These are phyloP conservation scores for Strobilomyces echinocephalus DNA, from an alignment of 768 basidiomycete genomes.

Conservation along the genomic window DNA sequence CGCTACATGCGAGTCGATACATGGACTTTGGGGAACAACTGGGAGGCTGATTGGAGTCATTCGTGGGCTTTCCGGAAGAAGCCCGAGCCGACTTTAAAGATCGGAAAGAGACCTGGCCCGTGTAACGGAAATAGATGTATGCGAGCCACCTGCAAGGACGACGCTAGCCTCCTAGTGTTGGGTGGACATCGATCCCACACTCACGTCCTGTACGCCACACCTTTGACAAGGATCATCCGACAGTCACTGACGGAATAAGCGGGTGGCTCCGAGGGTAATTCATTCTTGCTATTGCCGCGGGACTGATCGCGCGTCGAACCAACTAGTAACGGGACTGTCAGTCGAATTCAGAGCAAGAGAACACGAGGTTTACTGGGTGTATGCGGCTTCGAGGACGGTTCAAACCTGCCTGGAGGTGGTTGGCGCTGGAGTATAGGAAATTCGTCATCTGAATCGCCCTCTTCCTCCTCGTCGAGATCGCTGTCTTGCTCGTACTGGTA, in stretches of 20 bases:
- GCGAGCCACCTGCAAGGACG: constrained; percentile 20
- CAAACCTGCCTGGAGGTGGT: background rate
- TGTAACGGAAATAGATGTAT: constrained; percentile 30
- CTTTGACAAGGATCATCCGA: constrained; percentile 28
- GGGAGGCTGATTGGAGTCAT: background rate
- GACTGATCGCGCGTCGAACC: background rate
- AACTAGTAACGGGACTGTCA: background rate
- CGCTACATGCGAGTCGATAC: constrained; percentile 31
- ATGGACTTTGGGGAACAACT: constrained; percentile 36
- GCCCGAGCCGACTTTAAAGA: constrained; percentile 20
- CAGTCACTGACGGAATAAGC: constrained; percentile 20
- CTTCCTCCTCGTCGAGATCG: constrained; percentile 26
- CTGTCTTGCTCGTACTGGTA: constrained; percentile 29
- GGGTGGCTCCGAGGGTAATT: constrained; percentile 8
- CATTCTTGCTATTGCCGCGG: background rate
- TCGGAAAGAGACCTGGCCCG: constrained; percentile 25
- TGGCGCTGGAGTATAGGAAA: background rate
- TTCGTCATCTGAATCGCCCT: background rate
- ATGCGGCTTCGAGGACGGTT: constrained; percentile 2
- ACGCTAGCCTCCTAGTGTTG: background rate
- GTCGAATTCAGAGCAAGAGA: background rate
- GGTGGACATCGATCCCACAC: background rate
- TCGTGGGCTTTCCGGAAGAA: background rate
- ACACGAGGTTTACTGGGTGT: constrained; percentile 5
- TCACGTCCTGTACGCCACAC: constrained; percentile 27